Evolutionary conservation across 306 rosid genomes (phyloP), one percentile per base, ranked within the genome.

Genomic region (Vigna mungo): DNA sequence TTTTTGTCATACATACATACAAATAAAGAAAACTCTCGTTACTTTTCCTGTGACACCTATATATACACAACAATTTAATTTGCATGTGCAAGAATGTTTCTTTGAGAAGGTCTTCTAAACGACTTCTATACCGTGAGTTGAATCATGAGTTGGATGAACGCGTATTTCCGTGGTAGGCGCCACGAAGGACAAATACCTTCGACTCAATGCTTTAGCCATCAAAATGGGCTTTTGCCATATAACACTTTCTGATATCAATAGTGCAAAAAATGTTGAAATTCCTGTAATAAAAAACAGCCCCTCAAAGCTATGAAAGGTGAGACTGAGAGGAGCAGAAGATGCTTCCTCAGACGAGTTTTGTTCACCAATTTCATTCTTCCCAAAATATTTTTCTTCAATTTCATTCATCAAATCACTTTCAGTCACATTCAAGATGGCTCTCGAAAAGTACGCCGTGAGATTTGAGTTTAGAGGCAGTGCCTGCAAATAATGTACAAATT

Each of bases 221-320:
- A 59, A 36, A 55, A 82, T 62, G 36, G 88, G 80, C 59, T 17
- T 74, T 67, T 48, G 25, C 88, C 83, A 85, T 49, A 78, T 69
- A 47, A 74, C 77, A 61, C 76, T 69, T 70, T 81, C 77, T 27
- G 88, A 74, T 53, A 72, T 49, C 1, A 81, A 34, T 23, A 83
- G n/a, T 1, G 85, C 84, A 15, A 79, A n/a, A 1, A 70, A 2
- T 0, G 66, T 75, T 14, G 66, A 80, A 36, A 70, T 63, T 25
- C 43, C 75, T 0, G 79, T 75, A 21, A 84, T 49, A 10, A 84
- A 4, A 65, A 79, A 84, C 3, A 84, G 59, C 61, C 87, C 84
- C 37, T 58, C 70, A 75, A 75, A 84, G 75, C 81, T 84, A 13
- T 61, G 21, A 63, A 60, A 13, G 1, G 43, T 75, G 18, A 79